Conservation (phyloP, 2,329 filamentous ascomycete genomes). For the Eurotiales sp. region DNA sequence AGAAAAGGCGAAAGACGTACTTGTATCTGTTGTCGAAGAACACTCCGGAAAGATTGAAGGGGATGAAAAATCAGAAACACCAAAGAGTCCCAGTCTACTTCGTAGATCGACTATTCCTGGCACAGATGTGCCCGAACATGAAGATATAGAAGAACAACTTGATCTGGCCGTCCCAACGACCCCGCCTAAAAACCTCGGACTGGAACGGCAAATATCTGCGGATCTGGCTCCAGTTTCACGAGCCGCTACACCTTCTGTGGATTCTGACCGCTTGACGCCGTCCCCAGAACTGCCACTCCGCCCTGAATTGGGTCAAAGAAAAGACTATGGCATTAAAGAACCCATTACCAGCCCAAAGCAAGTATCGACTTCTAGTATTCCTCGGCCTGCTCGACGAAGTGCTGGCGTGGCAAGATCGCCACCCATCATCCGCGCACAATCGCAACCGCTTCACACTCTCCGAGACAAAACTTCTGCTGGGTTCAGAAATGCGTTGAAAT, state of each 20-base stretch:
- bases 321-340: conserved; percentile 13
- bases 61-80: conserved; percentile 21
- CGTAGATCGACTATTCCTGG: conserved; percentile 19
- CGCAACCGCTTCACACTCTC: conserved; percentile 44
- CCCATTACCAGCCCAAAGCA: conserved; percentile 21
- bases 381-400: conserved; percentile 34
- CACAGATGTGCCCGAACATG: conserved; percentile 32
- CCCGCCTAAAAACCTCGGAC: conserved; percentile 22
- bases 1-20: conserved; percentile 61
- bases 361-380: conserved; percentile 35
- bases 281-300: conserved; percentile 15
- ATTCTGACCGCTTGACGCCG: conserved; percentile 13
- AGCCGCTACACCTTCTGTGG: conserved; percentile 9
- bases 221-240: conserved; percentile 11
- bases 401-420: conserved; percentile 41
- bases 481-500: conserved; percentile 21
- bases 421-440: conserved; percentile 48
- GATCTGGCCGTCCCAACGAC: conserved; percentile 52
- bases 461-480: conserved; percentile 25
- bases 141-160: conserved; percentile 55
- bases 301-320: conserved; percentile 15
- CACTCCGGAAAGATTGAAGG: conserved; percentile 45
- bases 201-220: conserved; percentile 13
- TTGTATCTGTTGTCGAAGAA: conserved; percentile 64
- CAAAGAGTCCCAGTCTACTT: conserved; percentile 14